phyloP scores from a whole-genome alignment of 176 grass and related monocot species.

The Thinopyrum elongatum region DNA sequence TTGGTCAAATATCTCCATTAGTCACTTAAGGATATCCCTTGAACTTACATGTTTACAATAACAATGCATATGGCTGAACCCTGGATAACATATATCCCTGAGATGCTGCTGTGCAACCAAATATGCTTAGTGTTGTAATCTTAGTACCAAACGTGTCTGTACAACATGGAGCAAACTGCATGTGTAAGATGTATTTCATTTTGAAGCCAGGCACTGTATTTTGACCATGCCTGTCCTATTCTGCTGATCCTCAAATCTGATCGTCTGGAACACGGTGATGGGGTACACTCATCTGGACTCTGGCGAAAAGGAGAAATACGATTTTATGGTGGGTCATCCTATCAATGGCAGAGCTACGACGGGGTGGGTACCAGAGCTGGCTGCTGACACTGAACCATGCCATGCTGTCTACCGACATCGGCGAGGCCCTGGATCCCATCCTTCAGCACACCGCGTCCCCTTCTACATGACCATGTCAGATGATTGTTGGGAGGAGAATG shows the following conservation, averaged over 20 bases:
- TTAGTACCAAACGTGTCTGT: neutral
- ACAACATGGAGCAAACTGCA: neutral
- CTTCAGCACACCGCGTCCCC: neutral
- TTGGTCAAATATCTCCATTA: neutral
- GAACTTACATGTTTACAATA: neutral
- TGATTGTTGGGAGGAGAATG: neutral
- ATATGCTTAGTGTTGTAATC: neutral
- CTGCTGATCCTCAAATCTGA: neutral
- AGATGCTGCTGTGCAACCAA: neutral
- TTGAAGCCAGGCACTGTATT: neutral
- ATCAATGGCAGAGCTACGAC: neutral
- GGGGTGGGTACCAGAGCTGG: neutral
- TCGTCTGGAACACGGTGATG: neutral
- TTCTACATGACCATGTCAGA: neutral
- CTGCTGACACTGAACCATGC: neutral
- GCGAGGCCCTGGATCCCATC: neutral
- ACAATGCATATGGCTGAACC: neutral
- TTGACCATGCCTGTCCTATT: neutral
- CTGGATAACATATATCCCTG: neutral
- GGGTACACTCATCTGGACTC: neutral
- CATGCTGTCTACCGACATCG: neutral
- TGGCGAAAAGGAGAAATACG: neutral
- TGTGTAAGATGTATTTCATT: conserved; percentile 4
- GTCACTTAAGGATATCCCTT: neutral
- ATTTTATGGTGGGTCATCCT: neutral